phyloP scores from a whole-genome alignment of 179 eudicot species.

The Corrigiola litoralis region DNA sequence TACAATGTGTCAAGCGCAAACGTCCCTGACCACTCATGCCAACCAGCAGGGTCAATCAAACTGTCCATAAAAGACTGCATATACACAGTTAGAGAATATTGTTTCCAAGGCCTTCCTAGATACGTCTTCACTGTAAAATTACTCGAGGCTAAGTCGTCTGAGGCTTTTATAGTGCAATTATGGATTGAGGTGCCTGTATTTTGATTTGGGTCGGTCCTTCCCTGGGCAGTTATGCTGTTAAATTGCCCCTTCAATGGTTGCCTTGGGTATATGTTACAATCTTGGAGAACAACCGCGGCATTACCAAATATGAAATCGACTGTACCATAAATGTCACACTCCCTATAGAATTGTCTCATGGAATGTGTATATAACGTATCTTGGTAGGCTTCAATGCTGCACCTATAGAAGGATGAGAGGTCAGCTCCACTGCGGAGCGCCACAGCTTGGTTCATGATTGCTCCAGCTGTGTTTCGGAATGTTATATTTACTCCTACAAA shows the following conservation, averaged over 20 bases:
- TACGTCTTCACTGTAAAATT: constrained; percentile 22
- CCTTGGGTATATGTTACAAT: constrained; percentile 37
- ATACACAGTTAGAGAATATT: constrained; percentile 27
- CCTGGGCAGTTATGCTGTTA: constrained; percentile 47
- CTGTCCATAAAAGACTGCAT: constrained; percentile 30
- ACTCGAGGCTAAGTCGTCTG: constrained; percentile 23
- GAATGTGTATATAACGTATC: constrained; percentile 56
- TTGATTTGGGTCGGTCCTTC: constrained; percentile 39
- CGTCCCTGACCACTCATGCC: constrained; percentile 38
- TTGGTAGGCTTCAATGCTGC: constrained; percentile 54
- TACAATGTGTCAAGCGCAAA: constrained; percentile 35
- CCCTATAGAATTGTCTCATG: constrained; percentile 39
- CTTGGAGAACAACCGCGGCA: constrained; percentile 37
- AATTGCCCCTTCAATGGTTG: constrained; percentile 36
- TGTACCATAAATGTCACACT: constrained; percentile 47
- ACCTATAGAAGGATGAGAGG: constrained; percentile 37
- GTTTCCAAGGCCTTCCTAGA: constrained; percentile 47
- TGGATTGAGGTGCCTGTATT: constrained; percentile 41
- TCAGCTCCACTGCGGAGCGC: constrained; percentile 52
- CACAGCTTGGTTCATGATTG: constrained; percentile 48
- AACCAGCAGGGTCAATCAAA: constrained; percentile 34
- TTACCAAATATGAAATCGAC: constrained; percentile 55
- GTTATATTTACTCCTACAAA: constrained; percentile 46
- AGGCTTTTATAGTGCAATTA: constrained; percentile 23
- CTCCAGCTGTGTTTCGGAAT: constrained; percentile 50